These are phyloP conservation scores for Anisodus acutangulus DNA, from an alignment of 257 asterid genomes.

Conservation along the genomic window DNA sequence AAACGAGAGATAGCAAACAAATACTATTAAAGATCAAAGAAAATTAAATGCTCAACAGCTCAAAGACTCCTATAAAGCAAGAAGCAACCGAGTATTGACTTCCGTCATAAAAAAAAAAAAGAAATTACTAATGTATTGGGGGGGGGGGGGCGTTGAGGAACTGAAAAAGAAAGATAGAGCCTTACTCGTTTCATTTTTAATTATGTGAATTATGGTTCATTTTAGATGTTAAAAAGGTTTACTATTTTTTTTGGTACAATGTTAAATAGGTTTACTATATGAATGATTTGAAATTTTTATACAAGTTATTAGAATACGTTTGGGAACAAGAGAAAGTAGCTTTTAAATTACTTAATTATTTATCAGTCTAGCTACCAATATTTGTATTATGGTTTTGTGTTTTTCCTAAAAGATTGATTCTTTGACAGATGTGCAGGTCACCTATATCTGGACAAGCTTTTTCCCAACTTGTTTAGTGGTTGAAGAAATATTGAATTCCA, in stretches of 20 bases:
- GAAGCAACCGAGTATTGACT: conserved; percentile 16
- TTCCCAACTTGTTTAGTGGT: neutral
- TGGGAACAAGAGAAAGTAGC: conserved; percentile 1
- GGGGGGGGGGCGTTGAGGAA: too few relatives aligned
- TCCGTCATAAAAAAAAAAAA: neutral
- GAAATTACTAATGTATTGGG: neutral
- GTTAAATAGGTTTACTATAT: neutral
- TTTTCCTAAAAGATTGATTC: conserved; percentile 12
- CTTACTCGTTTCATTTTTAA: neutral
- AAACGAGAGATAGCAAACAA: neutral
- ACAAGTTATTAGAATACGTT: neutral
- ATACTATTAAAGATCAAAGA: neutral
- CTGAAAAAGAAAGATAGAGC: neutral
- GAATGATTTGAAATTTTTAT: neutral
- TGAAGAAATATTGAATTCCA: neutral
- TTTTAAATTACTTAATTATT: neutral
- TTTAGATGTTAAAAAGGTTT: neutral
- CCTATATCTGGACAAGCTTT: neutral
- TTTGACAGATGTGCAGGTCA: conserved; percentile 21
- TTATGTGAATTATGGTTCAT: neutral
- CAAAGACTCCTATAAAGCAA: neutral
- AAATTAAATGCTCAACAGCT: conserved; percentile 3
- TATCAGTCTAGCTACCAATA: neutral
- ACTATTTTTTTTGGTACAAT: too few relatives aligned
- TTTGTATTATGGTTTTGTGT: conserved; percentile 23